Conservation (phyloP, 208 protist species). For the Entamoeba dispar region DNA sequence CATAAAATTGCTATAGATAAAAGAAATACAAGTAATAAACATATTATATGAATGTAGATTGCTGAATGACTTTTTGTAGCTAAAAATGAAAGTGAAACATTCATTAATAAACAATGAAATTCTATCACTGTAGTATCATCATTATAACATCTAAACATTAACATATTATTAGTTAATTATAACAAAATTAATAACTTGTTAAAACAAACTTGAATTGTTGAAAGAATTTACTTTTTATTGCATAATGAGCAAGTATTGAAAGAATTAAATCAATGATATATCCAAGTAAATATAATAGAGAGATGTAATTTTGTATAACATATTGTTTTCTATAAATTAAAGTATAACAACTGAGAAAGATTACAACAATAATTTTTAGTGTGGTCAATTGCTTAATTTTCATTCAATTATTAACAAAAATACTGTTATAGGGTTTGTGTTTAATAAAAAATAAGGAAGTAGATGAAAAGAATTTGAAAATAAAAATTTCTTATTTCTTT, state of each 20-base stretch:
- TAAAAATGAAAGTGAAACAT: background rate
- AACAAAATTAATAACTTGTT: background rate
- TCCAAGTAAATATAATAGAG: background rate
- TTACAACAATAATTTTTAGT: background rate
- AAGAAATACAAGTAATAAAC: too few relatives aligned
- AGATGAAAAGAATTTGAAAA: too few relatives aligned
- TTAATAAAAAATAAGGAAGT: too few relatives aligned
- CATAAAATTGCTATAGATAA: too few relatives aligned
- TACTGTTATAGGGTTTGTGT: too few relatives aligned
- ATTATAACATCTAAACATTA: background rate
- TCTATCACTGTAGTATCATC: background rate
- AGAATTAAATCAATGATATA: background rate
- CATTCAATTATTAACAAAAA: too few relatives aligned
- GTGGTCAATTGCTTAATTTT: background rate
- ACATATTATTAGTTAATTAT: background rate
- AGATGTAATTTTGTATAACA: background rate
- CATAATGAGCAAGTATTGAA: background rate
- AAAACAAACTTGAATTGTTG: background rate
- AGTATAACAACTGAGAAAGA: background rate
- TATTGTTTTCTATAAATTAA: background rate
- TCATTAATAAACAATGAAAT: background rate
- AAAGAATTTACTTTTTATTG: background rate
- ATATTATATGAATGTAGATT: too few relatives aligned
- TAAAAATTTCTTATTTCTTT: too few relatives aligned
- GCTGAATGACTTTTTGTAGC: too few relatives aligned